Evolutionary conservation across 352 stramenopile genomes (phyloP), one percentile per base, ranked within the genome.

Genomic region (Halophytophthora polymorphica): DNA sequence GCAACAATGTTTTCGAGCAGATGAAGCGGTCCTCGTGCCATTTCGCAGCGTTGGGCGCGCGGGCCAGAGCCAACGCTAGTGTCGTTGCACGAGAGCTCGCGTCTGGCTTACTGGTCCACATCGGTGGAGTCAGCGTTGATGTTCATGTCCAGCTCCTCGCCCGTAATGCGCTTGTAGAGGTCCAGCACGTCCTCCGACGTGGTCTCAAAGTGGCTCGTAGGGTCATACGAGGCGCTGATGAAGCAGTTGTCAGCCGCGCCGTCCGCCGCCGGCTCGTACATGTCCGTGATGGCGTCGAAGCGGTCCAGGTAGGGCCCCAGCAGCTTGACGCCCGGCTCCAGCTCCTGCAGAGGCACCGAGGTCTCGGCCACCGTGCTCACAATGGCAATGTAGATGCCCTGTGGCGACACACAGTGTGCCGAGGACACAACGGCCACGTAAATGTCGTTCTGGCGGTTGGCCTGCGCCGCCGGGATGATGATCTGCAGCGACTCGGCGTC

Each of bases 371-470:
- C 94, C 22, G 97, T 99, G 31, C 91, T 98, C 41, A 98, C 96
- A 61, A 99, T 99, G 38, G 96, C 96, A 53, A 99, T 93, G 73
- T 99, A 99, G 67, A 98, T 97, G 57, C 96, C 96, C 66, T 90
- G 84, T 11, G 96, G 89, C 19, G 94, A 90, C 34, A 99, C 96
- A 45, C 95, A 92, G 68, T 99, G 95, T 15, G 86, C 81, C 54
- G 90, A 87, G 42, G 93, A 98, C 50, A 99, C 83, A 37, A 98
- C 90, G 60, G 90, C 98, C 23, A 99, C 93, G 79, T 99, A 99
- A 52, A 99, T 98, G 73, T 99, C 97, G 76, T 99, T 97, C 40
- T 88, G 74, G 60, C 96, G 93, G 64, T 90, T 83, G 22, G 97
- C 91, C 69, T 98, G 91, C 10, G 86, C 77, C n/a, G 96, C 96